These are phyloP conservation scores for Pseudogymnoascus sp. DNA, from an alignment of 2,329 filamentous ascomycete species.

Conservation along the genomic window DNA sequence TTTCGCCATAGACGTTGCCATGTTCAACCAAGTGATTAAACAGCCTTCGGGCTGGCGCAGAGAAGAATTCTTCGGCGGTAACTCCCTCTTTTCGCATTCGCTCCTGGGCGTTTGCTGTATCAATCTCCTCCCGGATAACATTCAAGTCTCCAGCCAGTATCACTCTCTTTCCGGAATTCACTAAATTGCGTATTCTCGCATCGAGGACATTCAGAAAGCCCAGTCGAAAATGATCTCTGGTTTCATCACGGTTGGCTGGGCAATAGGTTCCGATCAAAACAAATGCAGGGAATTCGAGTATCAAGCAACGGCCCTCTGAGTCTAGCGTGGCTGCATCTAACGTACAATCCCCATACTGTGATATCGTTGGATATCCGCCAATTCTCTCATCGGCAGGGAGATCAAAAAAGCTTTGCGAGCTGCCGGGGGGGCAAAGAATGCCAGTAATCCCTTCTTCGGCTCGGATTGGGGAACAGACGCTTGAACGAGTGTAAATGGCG, in stretches of 20 bases:
- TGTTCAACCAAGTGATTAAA: conserved; percentile 79
- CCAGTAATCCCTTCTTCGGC: conserved; percentile 94
- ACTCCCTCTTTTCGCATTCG: conserved; percentile 60
- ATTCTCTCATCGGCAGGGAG: conserved; percentile 68
- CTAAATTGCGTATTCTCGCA: conserved; percentile 73
- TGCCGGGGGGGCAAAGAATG: conserved; percentile 63
- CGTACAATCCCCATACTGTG: conserved; percentile 53
- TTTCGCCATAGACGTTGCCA: conserved; percentile 56
- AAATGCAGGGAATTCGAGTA: conserved; percentile 90
- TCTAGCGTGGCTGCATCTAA: conserved; percentile 69
- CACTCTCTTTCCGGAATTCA: conserved; percentile 72
- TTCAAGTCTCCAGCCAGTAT: conserved; percentile 85
- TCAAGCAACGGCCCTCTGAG: conserved; percentile 81
- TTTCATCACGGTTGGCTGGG: conserved; percentile 79
- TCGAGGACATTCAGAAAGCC: conserved; percentile 76
- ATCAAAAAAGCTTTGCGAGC: conserved; percentile 61
- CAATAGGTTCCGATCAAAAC: conserved; percentile 89
- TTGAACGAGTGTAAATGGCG: conserved; percentile 86
- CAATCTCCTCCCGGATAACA: conserved; percentile 53
- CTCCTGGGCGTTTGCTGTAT: conserved; percentile 68
- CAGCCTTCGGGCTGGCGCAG: conserved; percentile 60
- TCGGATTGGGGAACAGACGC: conserved; percentile 73
- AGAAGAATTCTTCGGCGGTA: conserved; percentile 63
- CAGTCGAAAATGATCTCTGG: conserved; percentile 71
- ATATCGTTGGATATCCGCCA: conserved; percentile 71